Percentiles rank a stretch among this genome's conserved stretches.
phyloP scores from a whole-genome alignment of 106 monocot species.

The Gastrodia elata region DNA sequence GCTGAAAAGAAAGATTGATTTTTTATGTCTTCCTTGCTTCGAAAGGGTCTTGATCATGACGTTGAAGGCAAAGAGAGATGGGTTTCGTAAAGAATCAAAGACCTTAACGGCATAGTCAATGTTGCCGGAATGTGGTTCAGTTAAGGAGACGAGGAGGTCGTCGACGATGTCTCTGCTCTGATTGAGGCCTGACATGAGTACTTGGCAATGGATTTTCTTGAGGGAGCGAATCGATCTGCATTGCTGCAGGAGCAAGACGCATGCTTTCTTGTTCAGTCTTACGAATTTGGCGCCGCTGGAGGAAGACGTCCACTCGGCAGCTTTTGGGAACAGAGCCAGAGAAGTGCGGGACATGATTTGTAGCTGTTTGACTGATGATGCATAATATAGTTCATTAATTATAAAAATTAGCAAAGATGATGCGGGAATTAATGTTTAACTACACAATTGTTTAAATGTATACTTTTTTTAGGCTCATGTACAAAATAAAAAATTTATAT shows the following conservation, averaged over 20 bases:
- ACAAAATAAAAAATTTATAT: no score
- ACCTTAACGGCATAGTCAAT: conserved; percentile 21
- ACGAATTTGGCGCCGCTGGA: conserved; percentile 4
- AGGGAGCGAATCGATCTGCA: conserved; percentile 30
- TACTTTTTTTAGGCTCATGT: no score
- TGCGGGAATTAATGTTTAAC: no score
- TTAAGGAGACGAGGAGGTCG: conserved; percentile 27
- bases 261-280: conserved; percentile 26
- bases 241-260: conserved; percentile 19
- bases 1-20: conserved; percentile 13
- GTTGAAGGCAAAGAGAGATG: conserved; percentile 36
- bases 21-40: conserved; percentile 5
- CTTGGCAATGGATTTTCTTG: conserved; percentile 37
- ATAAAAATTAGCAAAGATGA: no score
- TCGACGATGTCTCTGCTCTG: conserved; percentile 27
- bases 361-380: no score
- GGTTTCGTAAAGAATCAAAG: conserved; percentile 11
- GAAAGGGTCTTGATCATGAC: conserved; percentile 34
- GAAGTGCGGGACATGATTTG: background rate
- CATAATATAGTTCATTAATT: no score
- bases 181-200: conserved; percentile 27
- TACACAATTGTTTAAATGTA: no score
- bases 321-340: conserved; percentile 6
- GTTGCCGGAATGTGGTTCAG: conserved; percentile 19
- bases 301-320: background rate